phyloP scores from a whole-genome alignment of 2,329 filamentous ascomycete species.

The Dactylellina leptospora region DNA sequence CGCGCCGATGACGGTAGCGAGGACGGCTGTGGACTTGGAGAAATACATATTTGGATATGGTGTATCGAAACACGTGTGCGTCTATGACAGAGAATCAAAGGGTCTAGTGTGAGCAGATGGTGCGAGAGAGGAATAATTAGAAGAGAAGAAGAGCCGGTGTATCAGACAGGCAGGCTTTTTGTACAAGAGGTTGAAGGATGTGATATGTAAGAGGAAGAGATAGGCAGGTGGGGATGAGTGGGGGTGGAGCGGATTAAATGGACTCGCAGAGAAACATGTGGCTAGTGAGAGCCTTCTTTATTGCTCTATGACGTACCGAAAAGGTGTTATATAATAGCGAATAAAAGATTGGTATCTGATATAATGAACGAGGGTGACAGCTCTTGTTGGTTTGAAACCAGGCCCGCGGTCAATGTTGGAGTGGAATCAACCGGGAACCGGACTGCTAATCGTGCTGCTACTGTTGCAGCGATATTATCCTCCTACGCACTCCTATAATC shows the following conservation, averaged over 20 bases:
- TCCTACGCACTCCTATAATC: too few relatives aligned
- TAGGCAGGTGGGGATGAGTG: background rate
- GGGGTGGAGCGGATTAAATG: background rate
- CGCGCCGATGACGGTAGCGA: constrained; percentile 20
- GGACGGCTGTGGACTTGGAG: constrained; percentile 20
- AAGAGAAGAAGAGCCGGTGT: too few relatives aligned
- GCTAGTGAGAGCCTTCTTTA: background rate
- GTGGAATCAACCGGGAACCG: too few relatives aligned
- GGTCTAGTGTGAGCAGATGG: background rate
- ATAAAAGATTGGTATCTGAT: background rate
- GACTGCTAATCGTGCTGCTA: too few relatives aligned
- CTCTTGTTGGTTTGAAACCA: background rate
- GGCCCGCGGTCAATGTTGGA: background rate
- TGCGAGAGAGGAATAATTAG: background rate
- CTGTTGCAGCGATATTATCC: too few relatives aligned
- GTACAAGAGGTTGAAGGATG: background rate
- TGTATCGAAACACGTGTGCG: background rate
- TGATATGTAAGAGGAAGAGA: background rate
- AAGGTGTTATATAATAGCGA: background rate
- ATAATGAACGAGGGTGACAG: background rate
- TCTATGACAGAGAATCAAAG: background rate
- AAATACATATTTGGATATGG: constrained; percentile 32
- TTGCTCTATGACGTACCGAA: background rate
- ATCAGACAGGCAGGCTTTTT: too few relatives aligned
- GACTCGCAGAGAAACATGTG: background rate